Conservation (phyloP, 2,329 filamentous ascomycete species). For the Aspergillus pseudotamarii region DNA sequence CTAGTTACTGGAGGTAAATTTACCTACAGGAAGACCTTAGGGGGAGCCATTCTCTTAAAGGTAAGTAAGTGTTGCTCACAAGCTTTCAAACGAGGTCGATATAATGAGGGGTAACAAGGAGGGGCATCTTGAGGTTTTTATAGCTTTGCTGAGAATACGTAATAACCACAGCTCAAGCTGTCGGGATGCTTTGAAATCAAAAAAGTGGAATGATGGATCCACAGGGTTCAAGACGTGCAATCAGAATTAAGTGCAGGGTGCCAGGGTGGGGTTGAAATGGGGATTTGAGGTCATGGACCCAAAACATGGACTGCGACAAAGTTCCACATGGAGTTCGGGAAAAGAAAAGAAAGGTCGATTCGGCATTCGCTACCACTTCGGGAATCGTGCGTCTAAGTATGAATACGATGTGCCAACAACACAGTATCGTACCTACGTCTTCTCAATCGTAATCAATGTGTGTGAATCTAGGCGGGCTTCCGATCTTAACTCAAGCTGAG, state of each 20-base stretch:
- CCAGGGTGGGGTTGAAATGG: constrained; percentile 2
- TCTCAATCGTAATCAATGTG: too few species aligned
- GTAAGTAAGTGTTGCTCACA: neutral
- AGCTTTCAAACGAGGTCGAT: neutral
- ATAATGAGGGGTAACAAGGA: neutral
- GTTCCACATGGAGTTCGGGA: neutral
- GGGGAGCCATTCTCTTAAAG: constrained; percentile 28
- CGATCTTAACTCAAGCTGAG: too few species aligned
- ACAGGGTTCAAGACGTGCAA: constrained; percentile 7
- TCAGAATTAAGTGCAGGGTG: constrained; percentile 15
- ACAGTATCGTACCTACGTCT: too few species aligned
- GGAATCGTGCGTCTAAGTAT: neutral
- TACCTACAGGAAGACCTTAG: constrained; percentile 39
- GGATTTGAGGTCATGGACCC: neutral
- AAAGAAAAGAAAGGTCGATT: neutral
- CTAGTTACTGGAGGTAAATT: constrained; percentile 12
- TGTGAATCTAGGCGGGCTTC: too few species aligned
- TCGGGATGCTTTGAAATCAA: constrained; percentile 32
- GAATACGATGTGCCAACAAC: neutral
- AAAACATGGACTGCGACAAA: neutral
- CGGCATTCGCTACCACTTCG: neutral
- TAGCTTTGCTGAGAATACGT: neutral
- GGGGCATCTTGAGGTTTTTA: neutral
- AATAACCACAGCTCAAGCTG: neutral
- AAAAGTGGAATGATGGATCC: constrained; percentile 4